Conservation (phyloP, 176 grass and related monocot genomes). For the Chloris gayana region DNA sequence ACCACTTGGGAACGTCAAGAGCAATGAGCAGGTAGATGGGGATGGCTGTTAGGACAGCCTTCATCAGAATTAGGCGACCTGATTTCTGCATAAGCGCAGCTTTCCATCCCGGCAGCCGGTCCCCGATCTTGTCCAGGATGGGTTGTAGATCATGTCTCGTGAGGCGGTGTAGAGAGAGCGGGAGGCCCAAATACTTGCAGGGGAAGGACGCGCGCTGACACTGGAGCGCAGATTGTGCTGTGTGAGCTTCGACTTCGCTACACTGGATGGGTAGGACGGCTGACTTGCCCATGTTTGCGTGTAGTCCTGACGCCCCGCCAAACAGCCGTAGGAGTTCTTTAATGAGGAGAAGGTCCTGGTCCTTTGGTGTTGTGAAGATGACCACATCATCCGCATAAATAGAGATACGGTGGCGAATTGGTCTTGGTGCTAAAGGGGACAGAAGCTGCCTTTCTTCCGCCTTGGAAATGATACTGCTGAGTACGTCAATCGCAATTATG, state of each 20-base stretch:
- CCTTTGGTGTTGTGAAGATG: neutral
- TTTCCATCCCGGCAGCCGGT: no score
- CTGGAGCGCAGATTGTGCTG: fast-evolving
- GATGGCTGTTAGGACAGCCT: no score
- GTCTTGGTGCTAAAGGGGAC: neutral
- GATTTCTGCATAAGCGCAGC: no score
- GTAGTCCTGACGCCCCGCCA: neutral
- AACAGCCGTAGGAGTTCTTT: neutral
- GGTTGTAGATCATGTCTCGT: neutral
- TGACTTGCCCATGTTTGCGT: neutral
- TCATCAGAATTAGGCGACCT: no score
- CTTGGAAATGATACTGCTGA: neutral
- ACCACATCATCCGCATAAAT: neutral
- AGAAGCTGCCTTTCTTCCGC: neutral
- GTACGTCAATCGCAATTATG: neutral
- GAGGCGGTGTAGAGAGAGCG: fast-evolving
- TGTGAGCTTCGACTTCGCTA: fast-evolving
- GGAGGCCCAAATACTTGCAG: neutral
- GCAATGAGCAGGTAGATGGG: no score
- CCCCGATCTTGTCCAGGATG: neutral
- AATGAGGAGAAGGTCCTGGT: neutral
- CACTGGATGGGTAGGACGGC: neutral
- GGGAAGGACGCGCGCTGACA: neutral
- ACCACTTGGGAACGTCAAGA: no score
- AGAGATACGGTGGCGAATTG: fast-evolving